phyloP scores from a whole-genome alignment of 129 eudicot genomes.

The Deinandra increscens region DNA sequence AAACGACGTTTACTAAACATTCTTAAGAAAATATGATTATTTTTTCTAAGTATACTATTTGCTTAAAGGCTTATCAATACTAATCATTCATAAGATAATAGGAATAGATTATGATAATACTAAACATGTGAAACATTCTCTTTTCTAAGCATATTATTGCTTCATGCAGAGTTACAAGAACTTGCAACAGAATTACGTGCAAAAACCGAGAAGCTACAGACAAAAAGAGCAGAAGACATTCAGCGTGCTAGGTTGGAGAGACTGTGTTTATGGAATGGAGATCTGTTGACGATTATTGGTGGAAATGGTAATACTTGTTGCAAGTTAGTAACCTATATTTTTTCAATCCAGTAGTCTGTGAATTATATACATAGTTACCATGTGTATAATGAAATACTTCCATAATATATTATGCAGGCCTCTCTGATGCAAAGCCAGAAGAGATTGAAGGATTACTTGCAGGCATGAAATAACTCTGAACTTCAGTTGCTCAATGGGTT shows the following conservation, averaged over 20 bases:
- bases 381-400: neutral
- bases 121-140: too few species aligned
- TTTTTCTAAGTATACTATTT: too few species aligned
- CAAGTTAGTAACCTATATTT: slow-evolving; percentile 4
- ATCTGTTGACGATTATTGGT: slow-evolving; percentile 29
- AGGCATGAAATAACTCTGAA: slow-evolving; percentile 24
- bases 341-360: neutral
- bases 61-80: too few species aligned
- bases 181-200: slow-evolving; percentile 54
- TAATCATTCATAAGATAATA: too few species aligned
- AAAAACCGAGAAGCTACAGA: slow-evolving; percentile 46
- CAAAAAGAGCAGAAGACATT: slow-evolving; percentile 42
- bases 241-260: slow-evolving; percentile 37
- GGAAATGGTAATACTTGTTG: slow-evolving; percentile 38
- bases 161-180: slow-evolving; percentile 50
- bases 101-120: too few species aligned
- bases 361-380: neutral
- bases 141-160: neutral
- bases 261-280: slow-evolving; percentile 33
- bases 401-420: slow-evolving; percentile 36
- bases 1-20: too few species aligned
- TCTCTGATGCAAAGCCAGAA: slow-evolving; percentile 36
- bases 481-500: slow-evolving; percentile 5
- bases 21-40: too few species aligned
- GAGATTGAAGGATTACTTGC: slow-evolving; percentile 47